A percentile compares a stretch with the other conserved stretches of the same genome.
Conservation (phyloP, 2,329 filamentous ascomycete species). For the Shiraia sp. region DNA sequence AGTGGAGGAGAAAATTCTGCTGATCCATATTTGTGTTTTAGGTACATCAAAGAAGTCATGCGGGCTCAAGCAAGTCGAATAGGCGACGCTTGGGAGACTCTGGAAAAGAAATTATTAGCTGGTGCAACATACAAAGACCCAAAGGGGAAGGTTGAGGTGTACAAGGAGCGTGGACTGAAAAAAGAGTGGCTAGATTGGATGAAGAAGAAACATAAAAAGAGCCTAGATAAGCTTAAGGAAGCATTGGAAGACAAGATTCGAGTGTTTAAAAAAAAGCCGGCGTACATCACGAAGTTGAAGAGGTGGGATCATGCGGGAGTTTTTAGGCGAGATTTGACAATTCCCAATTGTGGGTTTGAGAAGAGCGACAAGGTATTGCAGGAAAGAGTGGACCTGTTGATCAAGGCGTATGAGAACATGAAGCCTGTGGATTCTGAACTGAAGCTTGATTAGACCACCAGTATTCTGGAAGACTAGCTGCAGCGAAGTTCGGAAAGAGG, state of each 20-base stretch:
- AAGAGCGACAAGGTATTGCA: not conserved
- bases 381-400: conserved; percentile 7
- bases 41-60: conserved; percentile 7
- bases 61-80: conserved; percentile 6
- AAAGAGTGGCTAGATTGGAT: conserved; percentile 9
- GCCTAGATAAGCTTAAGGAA: conserved; percentile 1
- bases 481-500: no score
- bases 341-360: conserved; percentile 8
- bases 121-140: not conserved
- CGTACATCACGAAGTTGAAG: conserved; percentile 2
- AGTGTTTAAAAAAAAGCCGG: not conserved
- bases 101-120: not conserved
- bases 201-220: conserved; percentile 3
- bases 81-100: conserved; percentile 2
- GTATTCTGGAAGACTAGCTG: no score
- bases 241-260: conserved; percentile 1
- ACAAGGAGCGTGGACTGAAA: conserved; percentile 1
- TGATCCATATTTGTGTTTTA: not conserved
- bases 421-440: conserved; percentile 4
- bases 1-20: not conserved
- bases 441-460: conserved; percentile 5
- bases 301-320: conserved; percentile 9
- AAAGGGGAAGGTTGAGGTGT: no score
- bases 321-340: conserved; percentile 1
- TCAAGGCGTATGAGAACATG: conserved; percentile 4